Base-by-base conservation (phyloP, 1,284 basidiomycete species). In the Trichosporon faecale region DNA sequence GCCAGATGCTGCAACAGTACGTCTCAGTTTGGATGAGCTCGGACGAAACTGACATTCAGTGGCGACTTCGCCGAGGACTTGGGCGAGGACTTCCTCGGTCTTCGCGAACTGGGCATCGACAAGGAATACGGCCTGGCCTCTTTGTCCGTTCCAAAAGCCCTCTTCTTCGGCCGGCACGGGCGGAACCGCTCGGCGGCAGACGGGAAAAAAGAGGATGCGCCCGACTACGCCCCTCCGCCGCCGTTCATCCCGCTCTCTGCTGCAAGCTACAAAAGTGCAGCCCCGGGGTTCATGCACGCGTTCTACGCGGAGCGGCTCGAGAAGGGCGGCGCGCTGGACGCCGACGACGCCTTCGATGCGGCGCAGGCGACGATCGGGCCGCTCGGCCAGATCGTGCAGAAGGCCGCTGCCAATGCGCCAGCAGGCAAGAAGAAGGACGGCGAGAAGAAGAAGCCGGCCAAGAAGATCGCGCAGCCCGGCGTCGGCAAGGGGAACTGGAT, bases 71-170 rank as follows among this genome's bases (percentile, higher is more conserved):
- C 93, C 0, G 92, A 93, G 67, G 87, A 90, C 25, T 87, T 96
- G 18, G 95, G 94, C 44, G 95, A 97, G 76, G 95, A 98, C 82
- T 97, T 95, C 83, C 88, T 98, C 37, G 95, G 95, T 21, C 86
- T 98, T 33, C 88, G 89, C 67, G 94, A 93, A 79, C 84, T 95
- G 55, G 95, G 95, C 23, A 92, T 98, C 69, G 94, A 94, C 65
- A 87, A 88, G 60, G 95, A 98, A 80, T 86, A 93, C 68, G 93
- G 93, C n/a, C 84, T 95, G 73, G 87, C 89, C 1, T 91, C 87
- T 72, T 86, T 97, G 65, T 88, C 87, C 12, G 88, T 97, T 21
- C 95, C 95, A 6, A 90, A 90, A 78, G 88, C 87, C 68, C 81
- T 98, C 37, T 88, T 95, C 79, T 91, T 89, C 76, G 89, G 91